phyloP scores from a whole-genome alignment of 306 rosid genomes.

The Lupinus albus region DNA sequence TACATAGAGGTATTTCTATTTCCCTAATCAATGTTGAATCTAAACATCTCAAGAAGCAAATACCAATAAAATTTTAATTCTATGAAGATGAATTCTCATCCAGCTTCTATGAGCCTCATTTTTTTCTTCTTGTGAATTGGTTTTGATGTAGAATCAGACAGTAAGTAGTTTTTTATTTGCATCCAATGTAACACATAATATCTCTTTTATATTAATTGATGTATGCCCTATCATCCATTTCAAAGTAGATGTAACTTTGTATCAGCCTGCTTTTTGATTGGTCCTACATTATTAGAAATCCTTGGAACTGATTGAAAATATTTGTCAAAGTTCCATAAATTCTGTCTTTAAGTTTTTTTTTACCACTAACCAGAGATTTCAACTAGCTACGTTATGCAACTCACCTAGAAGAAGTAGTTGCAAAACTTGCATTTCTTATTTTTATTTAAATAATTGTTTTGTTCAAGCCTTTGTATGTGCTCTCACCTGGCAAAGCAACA shows the following conservation, averaged over 20 bases:
- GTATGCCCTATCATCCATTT: constrained; percentile 17
- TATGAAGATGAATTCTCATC: neutral
- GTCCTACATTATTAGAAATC: constrained; percentile 20
- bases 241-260: constrained; percentile 22
- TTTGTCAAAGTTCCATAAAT: constrained; percentile 9
- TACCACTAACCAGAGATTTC: constrained; percentile 1
- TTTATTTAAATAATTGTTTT: neutral
- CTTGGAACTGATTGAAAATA: constrained; percentile 19
- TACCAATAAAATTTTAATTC: constrained; percentile 31
- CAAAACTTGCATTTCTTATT: neutral
- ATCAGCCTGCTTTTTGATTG: constrained; percentile 27
- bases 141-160: neutral
- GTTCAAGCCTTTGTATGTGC: neutral
- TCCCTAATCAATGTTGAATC: constrained; percentile 26
- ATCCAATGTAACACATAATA: neutral
- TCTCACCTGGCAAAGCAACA: constrained; percentile 14
- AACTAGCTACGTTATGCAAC: constrained; percentile 1
- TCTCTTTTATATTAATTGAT: constrained; percentile 2
- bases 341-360: neutral
- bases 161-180: constrained; percentile 2
- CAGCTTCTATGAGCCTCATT: neutral
- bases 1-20: constrained; percentile 73
- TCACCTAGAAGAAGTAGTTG: neutral
- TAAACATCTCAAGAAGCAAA: constrained; percentile 11
- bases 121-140: constrained; percentile 16